phyloP scores from a whole-genome alignment of 768 basidiomycete species.

The Podaxis rugospora region DNA sequence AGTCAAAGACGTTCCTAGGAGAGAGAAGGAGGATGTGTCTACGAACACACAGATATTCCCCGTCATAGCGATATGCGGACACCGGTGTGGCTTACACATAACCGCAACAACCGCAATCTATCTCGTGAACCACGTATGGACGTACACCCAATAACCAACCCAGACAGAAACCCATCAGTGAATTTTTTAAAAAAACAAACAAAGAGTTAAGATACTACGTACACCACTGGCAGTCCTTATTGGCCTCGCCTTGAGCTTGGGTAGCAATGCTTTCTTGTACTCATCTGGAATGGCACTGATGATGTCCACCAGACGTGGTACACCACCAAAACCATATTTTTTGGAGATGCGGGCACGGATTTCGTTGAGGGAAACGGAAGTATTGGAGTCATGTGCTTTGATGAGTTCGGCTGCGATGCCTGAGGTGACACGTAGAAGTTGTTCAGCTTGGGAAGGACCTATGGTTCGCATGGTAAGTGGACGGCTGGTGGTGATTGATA shows the following conservation, averaged over 20 bases:
- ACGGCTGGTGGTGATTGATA: background rate
- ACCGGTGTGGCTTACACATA: conserved; percentile 99
- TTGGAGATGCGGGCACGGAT: conserved; percentile 87
- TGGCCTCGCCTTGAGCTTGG: conserved; percentile 88
- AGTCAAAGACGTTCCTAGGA: background rate
- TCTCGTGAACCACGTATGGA: too few species aligned
- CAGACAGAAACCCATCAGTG: background rate
- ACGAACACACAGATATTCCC: conserved; percentile 98
- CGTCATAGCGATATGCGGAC: conserved; percentile 99
- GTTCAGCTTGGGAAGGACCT: conserved; percentile 88
- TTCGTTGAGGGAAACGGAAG: conserved; percentile 81
- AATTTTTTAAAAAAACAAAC: background rate
- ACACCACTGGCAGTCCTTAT: conserved; percentile 97
- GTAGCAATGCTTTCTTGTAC: conserved; percentile 87
- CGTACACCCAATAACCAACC: too few species aligned
- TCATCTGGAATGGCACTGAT: conserved; percentile 98
- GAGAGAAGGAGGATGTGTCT: background rate
- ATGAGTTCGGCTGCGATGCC: conserved; percentile 95
- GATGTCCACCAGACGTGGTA: conserved; percentile 94
- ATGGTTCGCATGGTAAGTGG: background rate
- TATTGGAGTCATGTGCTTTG: conserved; percentile 74
- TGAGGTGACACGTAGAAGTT: conserved; percentile 85
- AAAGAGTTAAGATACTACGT: conserved; percentile 22
- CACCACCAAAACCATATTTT: conserved; percentile 80
- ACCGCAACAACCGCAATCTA: conserved; percentile 98